Conservation (phyloP, 345 rosid genomes). For the Lagerstroemia speciosa region DNA sequence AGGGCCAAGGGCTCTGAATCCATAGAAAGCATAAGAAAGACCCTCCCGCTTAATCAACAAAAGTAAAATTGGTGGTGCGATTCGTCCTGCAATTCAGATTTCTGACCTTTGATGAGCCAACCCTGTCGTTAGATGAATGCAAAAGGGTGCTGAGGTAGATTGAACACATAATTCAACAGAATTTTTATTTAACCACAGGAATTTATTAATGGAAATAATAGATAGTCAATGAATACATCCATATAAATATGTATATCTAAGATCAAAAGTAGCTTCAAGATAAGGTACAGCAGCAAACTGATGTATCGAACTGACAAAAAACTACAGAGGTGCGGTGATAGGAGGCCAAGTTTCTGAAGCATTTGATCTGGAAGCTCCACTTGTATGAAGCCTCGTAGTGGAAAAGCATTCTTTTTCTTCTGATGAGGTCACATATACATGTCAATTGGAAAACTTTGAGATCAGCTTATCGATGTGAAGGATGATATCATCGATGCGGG, state of each 20-base stretch:
- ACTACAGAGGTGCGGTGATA: neutral
- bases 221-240: slow-evolving; percentile 1
- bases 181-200: neutral
- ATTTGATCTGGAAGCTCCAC: too few species aligned
- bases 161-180: neutral
- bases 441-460: slow-evolving; percentile 48
- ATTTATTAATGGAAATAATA: neutral
- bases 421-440: neutral
- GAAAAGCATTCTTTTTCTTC: neutral
- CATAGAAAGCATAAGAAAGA: too few species aligned
- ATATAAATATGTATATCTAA: neutral
- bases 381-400: slow-evolving; percentile 10
- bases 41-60: too few species aligned
- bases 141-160: neutral
- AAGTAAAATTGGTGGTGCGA: too few species aligned
- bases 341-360: neutral
- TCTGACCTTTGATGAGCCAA: neutral
- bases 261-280: neutral
- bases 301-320: neutral
- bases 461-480: slow-evolving; percentile 93
- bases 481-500: slow-evolving; percentile 72
- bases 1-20: too few species aligned
- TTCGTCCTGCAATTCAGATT: too few species aligned
- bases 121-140: neutral
- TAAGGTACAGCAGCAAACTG: neutral